These are phyloP conservation scores for Hypoxylon intermedium DNA, from an alignment of 495 filamentous ascomycete species.

Conservation along the genomic window DNA sequence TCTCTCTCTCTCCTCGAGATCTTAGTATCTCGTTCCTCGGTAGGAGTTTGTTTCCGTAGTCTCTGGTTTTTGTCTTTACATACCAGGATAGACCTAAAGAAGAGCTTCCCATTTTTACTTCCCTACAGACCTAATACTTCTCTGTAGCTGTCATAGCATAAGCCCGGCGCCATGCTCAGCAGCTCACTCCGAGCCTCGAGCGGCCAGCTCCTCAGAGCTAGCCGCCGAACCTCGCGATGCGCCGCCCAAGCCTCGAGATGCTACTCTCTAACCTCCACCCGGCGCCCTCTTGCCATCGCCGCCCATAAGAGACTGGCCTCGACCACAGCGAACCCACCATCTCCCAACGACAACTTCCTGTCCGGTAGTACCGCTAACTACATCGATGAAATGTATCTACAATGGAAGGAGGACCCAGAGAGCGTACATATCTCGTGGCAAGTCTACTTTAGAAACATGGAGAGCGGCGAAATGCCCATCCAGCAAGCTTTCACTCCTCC, in stretches of 20 bases:
- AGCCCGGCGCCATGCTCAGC: constrained; percentile 60
- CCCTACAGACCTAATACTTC: constrained; percentile 28
- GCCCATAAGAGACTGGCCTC: constrained; percentile 58
- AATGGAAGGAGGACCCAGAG: constrained; percentile 91
- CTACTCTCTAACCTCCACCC: constrained; percentile 45
- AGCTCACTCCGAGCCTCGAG: constrained; percentile 56
- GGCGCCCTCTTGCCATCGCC: constrained; percentile 59
- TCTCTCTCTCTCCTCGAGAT: constrained; percentile 42
- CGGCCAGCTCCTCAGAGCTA: constrained; percentile 60
- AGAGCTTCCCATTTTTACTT: constrained; percentile 19
- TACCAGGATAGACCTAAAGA: constrained; percentile 19
- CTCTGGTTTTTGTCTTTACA: constrained; percentile 16
- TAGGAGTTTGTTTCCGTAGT: constrained; percentile 37
- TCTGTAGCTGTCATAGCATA: constrained; percentile 38
- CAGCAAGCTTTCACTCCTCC: constrained; percentile 96
- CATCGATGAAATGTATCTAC: constrained; percentile 98
- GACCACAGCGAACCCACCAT: constrained; percentile 48
- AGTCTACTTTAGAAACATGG: constrained; percentile 99
- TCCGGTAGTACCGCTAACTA: constrained; percentile 96
- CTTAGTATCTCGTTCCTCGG: constrained; percentile 29
- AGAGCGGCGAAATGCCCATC: constrained; percentile 94
- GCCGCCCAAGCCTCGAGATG: constrained; percentile 55
- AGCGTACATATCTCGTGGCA: constrained; percentile 99
- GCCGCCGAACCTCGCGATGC: constrained; percentile 56
- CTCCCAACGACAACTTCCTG: constrained; percentile 91